These are phyloP conservation scores for Orbilia brochopaga DNA, from an alignment of 2,329 filamentous ascomycete species.

Conservation along the genomic window DNA sequence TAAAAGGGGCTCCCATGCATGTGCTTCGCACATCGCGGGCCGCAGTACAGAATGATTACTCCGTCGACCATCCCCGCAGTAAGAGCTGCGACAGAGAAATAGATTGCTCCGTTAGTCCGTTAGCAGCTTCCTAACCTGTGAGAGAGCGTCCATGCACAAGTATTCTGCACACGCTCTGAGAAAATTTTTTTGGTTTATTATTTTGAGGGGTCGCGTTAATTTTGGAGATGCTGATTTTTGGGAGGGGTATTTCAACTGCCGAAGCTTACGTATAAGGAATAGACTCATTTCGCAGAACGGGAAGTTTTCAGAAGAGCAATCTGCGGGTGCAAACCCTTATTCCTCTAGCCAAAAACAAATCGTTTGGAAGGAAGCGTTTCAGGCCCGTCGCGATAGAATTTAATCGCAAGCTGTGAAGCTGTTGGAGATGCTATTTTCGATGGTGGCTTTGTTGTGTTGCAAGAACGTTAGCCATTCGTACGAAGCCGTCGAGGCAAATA, in stretches of 20 bases:
- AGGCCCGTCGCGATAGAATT: not conserved
- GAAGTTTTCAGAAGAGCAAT: conserved; percentile 36
- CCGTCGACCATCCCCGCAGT: too few species aligned
- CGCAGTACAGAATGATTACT: too few species aligned
- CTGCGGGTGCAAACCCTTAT: conserved; percentile 5
- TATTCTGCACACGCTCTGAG: too few species aligned
- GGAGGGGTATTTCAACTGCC: conserved; percentile 42
- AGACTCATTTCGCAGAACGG: conserved; percentile 33
- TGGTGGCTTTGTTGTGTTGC: conserved; percentile 34
- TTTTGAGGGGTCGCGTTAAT: conserved; percentile 20
- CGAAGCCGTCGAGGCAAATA: conserved; percentile 13
- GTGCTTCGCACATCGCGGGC: too few species aligned
- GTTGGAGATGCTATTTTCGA: conserved; percentile 35
- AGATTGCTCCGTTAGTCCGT: too few species aligned
- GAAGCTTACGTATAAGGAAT: conserved; percentile 28
- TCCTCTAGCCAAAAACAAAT: not conserved
- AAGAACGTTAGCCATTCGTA: conserved; percentile 17
- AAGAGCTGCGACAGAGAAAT: too few species aligned
- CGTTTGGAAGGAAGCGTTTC: not conserved
- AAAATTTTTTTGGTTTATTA: conserved; percentile 11
- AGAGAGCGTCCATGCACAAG: too few species aligned
- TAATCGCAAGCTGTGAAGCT: not conserved
- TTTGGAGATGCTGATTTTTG: conserved; percentile 34
- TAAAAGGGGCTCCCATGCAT: conserved; percentile 13
- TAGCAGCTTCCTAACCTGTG: too few species aligned